These are phyloP conservation scores for Talaromyces sp. DNA, from an alignment of 2,329 filamentous ascomycete genomes.

Conservation along the genomic window DNA sequence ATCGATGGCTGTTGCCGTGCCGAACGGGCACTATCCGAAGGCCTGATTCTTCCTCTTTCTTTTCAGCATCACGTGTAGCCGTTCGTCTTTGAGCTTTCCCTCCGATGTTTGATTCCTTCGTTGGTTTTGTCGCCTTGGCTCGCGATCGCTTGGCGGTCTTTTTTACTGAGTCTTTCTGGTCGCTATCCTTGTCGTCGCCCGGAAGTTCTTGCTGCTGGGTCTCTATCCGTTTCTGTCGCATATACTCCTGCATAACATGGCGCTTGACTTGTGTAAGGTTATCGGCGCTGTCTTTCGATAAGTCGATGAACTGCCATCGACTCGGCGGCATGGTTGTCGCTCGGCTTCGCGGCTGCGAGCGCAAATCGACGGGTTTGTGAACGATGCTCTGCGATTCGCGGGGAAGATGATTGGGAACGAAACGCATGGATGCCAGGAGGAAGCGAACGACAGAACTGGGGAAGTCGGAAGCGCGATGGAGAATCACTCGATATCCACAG, in stretches of 20 bases:
- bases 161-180: conserved; percentile 2
- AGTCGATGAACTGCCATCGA: conserved; percentile 43
- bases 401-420: background rate
- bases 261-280: conserved; percentile 42
- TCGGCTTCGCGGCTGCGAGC: background rate
- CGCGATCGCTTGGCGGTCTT: conserved; percentile 1
- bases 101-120: background rate
- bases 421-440: background rate
- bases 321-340: conserved; percentile 10
- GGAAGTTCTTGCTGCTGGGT: conserved; percentile 15
- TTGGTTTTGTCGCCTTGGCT: conserved; percentile 5
- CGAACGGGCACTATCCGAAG: background rate
- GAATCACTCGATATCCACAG: background rate
- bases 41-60: background rate
- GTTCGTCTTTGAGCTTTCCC: background rate
- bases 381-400: background rate
- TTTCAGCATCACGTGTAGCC: background rate
- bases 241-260: conserved; percentile 45
- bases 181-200: background rate
- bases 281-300: conserved; percentile 33
- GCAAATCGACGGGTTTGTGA: background rate
- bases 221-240: conserved; percentile 33
- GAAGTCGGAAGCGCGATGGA: background rate
- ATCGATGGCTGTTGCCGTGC: background rate
- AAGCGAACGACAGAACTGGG: background rate